These are phyloP conservation scores for Kurtzmaniella quercitrusa DNA, from an alignment of 1,139 yeast genomes.

Conservation along the genomic window DNA sequence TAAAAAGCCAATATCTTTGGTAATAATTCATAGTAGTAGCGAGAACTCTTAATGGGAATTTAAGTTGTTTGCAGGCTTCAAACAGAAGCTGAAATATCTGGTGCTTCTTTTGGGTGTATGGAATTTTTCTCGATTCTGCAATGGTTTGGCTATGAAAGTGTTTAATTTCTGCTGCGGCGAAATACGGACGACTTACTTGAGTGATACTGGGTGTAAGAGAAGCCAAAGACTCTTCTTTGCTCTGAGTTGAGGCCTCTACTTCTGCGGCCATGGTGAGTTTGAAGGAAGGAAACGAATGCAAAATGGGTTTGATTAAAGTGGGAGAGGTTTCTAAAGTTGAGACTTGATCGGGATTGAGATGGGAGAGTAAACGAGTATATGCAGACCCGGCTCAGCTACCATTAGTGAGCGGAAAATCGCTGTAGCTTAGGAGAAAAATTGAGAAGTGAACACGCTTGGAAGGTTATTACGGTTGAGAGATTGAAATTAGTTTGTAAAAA, in stretches of 20 bases:
- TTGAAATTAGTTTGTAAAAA: background rate
- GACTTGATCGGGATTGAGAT: background rate
- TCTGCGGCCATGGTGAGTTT: background rate
- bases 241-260: background rate
- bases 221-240: background rate
- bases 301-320: background rate
- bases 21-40: slow-evolving; percentile 69
- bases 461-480: background rate
- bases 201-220: slow-evolving; percentile 18
- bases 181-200: slow-evolving; percentile 63
- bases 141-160: slow-evolving; percentile 51
- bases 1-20: slow-evolving; percentile 67
- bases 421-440: background rate
- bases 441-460: background rate
- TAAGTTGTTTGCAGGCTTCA: slow-evolving; percentile 49
- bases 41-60: slow-evolving; percentile 63
- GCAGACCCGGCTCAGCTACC: no score
- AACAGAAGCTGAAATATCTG: slow-evolving; percentile 53
- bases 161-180: slow-evolving; percentile 54
- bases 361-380: no score
- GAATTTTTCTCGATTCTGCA: slow-evolving; percentile 42
- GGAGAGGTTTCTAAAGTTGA: background rate
- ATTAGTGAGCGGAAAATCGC: no score
- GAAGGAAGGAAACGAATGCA: background rate
- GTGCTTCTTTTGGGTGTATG: slow-evolving; percentile 49